These are phyloP conservation scores for Elsinoe necatrix DNA, from an alignment of 2,329 filamentous ascomycete species.

Conservation along the genomic window DNA sequence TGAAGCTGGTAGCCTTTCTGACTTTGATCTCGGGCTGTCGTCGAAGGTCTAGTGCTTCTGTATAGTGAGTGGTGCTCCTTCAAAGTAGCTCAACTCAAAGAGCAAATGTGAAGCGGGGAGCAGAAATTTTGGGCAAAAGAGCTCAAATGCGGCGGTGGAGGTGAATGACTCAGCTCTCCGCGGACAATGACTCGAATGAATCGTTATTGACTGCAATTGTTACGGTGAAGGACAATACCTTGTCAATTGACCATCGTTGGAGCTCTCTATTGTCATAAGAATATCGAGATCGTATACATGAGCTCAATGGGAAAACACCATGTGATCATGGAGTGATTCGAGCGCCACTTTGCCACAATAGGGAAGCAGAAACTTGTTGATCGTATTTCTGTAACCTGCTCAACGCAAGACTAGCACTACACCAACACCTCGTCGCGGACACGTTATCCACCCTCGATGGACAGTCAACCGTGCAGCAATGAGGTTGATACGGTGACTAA, in stretches of 20 bases:
- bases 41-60: not conserved
- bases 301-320: too few relatives aligned
- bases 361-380: too few relatives aligned
- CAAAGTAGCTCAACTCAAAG: not conserved
- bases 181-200: constrained; percentile 10
- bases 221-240: not conserved
- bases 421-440: too few relatives aligned
- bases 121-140: constrained; percentile 13
- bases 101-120: not conserved
- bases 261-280: not conserved
- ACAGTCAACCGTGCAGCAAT: too few relatives aligned
- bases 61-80: not conserved
- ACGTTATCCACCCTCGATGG: too few relatives aligned
- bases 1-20: not conserved
- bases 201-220: not conserved
- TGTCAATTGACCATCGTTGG: not conserved
- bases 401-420: too few relatives aligned
- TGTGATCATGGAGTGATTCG: too few relatives aligned
- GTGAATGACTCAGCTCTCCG: constrained; percentile 7
- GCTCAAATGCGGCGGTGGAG: constrained; percentile 13
- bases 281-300: too few relatives aligned
- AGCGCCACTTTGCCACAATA: too few relatives aligned
- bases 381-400: too few relatives aligned
- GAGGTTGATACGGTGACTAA: too few relatives aligned
- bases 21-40: not conserved